Conservation (phyloP, 2,329 filamentous ascomycete species). For the Paecilomyces dactylethromorphus region DNA sequence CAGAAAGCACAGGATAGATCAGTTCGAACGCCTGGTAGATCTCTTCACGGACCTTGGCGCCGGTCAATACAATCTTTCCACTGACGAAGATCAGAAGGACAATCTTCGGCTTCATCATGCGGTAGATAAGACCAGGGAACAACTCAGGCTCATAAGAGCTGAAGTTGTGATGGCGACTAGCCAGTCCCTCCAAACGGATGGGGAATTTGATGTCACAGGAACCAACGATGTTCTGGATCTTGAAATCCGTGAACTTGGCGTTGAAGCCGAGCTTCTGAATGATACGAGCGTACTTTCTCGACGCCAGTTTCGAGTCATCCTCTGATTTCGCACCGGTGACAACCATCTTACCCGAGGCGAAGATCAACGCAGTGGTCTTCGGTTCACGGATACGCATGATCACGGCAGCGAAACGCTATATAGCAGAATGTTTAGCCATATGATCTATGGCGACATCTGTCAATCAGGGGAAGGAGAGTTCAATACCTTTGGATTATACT, state of each 20-base stretch:
- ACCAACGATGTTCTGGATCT: slow-evolving; percentile 99
- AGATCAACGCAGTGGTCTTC: slow-evolving; percentile 97
- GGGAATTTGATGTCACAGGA: slow-evolving; percentile 99
- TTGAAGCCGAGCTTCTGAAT: slow-evolving; percentile 99
- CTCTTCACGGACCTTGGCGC: slow-evolving; percentile 95
- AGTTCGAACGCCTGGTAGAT: slow-evolving; percentile 96
- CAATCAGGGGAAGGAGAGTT: slow-evolving; percentile 27
- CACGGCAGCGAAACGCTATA: slow-evolving; percentile 92
- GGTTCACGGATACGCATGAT: slow-evolving; percentile 99
- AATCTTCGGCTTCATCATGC: slow-evolving; percentile 99
- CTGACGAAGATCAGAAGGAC: slow-evolving; percentile 96
- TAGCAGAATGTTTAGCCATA: slow-evolving; percentile 40
- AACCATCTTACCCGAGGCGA: slow-evolving; percentile 98
- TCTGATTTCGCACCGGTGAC: slow-evolving; percentile 97
- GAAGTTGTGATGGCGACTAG: slow-evolving; percentile 97
- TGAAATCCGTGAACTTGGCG: slow-evolving; percentile 99
- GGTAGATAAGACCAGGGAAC: slow-evolving; percentile 98
- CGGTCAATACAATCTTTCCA: slow-evolving; percentile 96
- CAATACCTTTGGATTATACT: slow-evolving; percentile 95
- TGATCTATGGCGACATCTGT: slow-evolving; percentile 26
- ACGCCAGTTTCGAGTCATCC: slow-evolving; percentile 94
- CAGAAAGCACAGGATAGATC: slow-evolving; percentile 93
- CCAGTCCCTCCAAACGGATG: slow-evolving; percentile 90
- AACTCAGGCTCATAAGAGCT: slow-evolving; percentile 97
- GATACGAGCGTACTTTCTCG: slow-evolving; percentile 95